Evolutionary conservation across 2,329 filamentous ascomycete species (phyloP), one percentile per base, ranked within the genome.

Genomic region (Hymenoscyphus scutula): DNA sequence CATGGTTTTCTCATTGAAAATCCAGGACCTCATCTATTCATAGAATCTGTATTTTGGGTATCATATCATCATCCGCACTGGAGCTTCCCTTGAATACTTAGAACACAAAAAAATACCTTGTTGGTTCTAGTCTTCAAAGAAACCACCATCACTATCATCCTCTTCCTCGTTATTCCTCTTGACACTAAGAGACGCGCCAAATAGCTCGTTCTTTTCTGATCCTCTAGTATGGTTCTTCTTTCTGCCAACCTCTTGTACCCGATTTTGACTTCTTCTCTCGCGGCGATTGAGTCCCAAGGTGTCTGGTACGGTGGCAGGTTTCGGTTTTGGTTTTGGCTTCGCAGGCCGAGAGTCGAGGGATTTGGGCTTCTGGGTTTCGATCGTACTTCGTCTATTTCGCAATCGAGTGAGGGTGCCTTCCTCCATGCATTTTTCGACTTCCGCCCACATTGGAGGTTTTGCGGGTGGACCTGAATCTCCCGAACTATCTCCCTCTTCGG

Each of bases 371-470:
- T 51, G 60, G 15, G 53, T 61, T n/a, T 56, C 56, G n/a, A 45
- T 56, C 45, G 56, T 63, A 32, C 66, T 25, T 23, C 55, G 51
- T 58, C 68, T 69, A 65, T 74, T 68, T 63, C 73, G 64, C 53
- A 74, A 62, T 48, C 65, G 64, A 56, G 70, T 59, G 8, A 75
- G 70, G 11, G 71, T 71, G 6, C 86, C 86, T 41, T 85, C 78
- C 59, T 79, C 77, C 79, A 89, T 86, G 13, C 86, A 82, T 70
- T 84, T 79, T 76, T 90, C 88, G 19, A 94, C 82, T 15, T 81
- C 76, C 17, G 77, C 76, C 90, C 90, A 92, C 78, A 92, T 83
- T n/a, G 84, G 80, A 69, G 74, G 78, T 51, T 77, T 78, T 30
- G 73, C 63, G 48, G 71, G 71, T 2, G 61, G 34, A 5, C 63